These are phyloP conservation scores for Hyphodiscus hymeniophilus DNA, from an alignment of 495 filamentous ascomycete genomes.

Conservation along the genomic window DNA sequence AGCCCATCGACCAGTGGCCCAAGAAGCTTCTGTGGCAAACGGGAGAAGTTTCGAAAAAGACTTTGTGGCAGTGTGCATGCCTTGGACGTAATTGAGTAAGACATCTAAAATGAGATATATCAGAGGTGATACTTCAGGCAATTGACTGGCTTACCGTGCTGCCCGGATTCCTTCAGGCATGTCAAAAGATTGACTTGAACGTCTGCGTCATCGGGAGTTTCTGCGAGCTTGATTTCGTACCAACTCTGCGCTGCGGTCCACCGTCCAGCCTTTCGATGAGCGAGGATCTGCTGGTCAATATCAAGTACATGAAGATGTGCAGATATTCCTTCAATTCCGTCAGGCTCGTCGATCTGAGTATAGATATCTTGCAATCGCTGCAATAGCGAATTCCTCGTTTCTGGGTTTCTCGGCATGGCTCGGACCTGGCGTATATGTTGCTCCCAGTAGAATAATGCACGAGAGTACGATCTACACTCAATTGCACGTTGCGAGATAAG, in stretches of 20 bases:
- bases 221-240: slow-evolving; percentile 83
- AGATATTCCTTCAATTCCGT: slow-evolving; percentile 92
- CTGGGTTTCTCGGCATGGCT: slow-evolving; percentile 27
- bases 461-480: slow-evolving; percentile 85
- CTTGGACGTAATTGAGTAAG: slow-evolving; percentile 74
- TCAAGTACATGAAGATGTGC: slow-evolving; percentile 71
- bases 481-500: slow-evolving; percentile 77
- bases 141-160: slow-evolving; percentile 44
- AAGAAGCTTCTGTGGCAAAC: slow-evolving; percentile 82
- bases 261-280: slow-evolving; percentile 85
- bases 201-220: slow-evolving; percentile 67
- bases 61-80: slow-evolving; percentile 47
- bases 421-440: slow-evolving; percentile 66
- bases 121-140: slow-evolving; percentile 10
- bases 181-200: slow-evolving; percentile 76
- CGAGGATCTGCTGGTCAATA: slow-evolving; percentile 84
- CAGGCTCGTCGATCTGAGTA: slow-evolving; percentile 92
- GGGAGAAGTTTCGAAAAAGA: slow-evolving; percentile 55
- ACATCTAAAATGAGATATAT: slow-evolving; percentile 44
- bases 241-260: slow-evolving; percentile 98
- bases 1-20: slow-evolving; percentile 78
- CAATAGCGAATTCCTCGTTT: slow-evolving; percentile 49
- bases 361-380: slow-evolving; percentile 86
- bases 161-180: slow-evolving; percentile 86
- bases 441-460: slow-evolving; percentile 90